These are phyloP conservation scores for Piromyces sp. DNA, from an alignment of 192 early-diverging fungal species.

Conservation along the genomic window DNA sequence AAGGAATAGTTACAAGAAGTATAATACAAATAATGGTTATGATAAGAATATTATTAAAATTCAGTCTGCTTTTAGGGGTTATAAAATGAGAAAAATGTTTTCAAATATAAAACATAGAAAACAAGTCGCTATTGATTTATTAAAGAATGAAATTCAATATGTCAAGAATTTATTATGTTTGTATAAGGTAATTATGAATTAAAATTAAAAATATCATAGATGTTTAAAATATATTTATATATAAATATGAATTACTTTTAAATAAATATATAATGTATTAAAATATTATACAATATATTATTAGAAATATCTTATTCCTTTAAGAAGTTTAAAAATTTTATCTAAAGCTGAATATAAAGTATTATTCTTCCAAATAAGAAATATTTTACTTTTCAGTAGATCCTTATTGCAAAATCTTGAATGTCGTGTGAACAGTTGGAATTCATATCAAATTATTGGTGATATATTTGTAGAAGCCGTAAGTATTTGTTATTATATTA, in stretches of 20 bases:
- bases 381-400: neutral
- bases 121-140: neutral
- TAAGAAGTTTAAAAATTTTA: neutral
- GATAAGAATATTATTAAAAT: neutral
- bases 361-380: neutral
- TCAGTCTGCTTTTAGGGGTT: neutral
- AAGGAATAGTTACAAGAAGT: neutral
- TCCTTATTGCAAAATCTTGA: neutral
- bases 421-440: neutral
- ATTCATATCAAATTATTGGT: neutral
- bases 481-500: neutral
- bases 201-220: too few species aligned
- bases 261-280: too few species aligned
- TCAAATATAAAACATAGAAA: neutral
- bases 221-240: too few species aligned
- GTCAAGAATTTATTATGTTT: neutral
- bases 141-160: neutral
- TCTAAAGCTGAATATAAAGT: neutral
- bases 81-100: neutral
- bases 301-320: neutral
- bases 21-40: neutral
- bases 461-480: neutral
- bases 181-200: neutral
- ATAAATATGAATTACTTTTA: too few species aligned
- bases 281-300: too few species aligned